phyloP scores from a whole-genome alignment of 2,329 filamentous ascomycete genomes.

The Botrytis medusae region DNA sequence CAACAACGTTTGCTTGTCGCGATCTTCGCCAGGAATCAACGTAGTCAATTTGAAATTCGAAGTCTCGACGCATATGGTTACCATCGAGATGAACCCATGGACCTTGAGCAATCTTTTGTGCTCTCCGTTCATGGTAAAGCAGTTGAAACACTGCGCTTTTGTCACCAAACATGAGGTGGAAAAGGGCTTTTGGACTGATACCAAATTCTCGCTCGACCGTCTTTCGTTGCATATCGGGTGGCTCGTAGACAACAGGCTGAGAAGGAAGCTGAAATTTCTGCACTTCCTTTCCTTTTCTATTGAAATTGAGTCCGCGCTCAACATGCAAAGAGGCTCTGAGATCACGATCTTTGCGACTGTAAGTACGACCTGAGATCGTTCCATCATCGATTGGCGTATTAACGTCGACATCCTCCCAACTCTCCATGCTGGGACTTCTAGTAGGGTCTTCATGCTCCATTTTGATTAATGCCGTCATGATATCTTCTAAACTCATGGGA shows the following conservation, averaged over 20 bases:
- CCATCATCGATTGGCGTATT: constrained; percentile 61
- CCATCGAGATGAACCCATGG: constrained; percentile 76
- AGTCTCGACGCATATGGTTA: constrained; percentile 71
- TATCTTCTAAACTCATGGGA: constrained; percentile 64
- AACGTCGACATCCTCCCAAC: constrained; percentile 81
- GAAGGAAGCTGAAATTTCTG: constrained; percentile 77
- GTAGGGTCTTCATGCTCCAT: constrained; percentile 64
- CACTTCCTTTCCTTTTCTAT: constrained; percentile 36
- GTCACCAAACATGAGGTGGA: constrained; percentile 95
- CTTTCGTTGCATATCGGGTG: constrained; percentile 73
- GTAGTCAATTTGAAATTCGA: constrained; percentile 74
- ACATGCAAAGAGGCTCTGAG: constrained; percentile 59
- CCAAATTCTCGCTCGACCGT: constrained; percentile 82
- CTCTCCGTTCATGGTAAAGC: constrained; percentile 61
- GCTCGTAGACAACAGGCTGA: constrained; percentile 79
- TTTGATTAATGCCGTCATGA: constrained; percentile 70
- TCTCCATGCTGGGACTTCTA: constrained; percentile 74
- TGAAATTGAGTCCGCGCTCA: constrained; percentile 58
- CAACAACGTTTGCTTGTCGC: constrained; percentile 64
- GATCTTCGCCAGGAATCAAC: constrained; percentile 63
- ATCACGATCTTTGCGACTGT: constrained; percentile 47
- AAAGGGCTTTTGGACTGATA: constrained; percentile 89
- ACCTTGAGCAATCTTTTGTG: constrained; percentile 77
- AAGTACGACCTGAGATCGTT: constrained; percentile 42
- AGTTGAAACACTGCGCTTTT: constrained; percentile 82